Evolutionary conservation across 108 stramenopile genomes (phyloP), one percentile per base, ranked within the genome.

Genomic region (Stephanodiscus triporus): DNA sequence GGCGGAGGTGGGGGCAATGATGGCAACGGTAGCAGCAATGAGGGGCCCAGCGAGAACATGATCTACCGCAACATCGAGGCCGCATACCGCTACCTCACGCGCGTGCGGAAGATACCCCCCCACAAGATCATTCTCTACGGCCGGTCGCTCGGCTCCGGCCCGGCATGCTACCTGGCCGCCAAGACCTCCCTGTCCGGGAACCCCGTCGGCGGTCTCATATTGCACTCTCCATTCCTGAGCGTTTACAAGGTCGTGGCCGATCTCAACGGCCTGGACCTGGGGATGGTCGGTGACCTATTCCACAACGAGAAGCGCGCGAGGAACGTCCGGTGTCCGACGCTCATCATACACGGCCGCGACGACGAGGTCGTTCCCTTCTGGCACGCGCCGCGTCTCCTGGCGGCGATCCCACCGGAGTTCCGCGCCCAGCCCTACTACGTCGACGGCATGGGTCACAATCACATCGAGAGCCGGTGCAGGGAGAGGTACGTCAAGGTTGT

Each of bases 311-410:
- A 77, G 48, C 62, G 87, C 54, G 84, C 86, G n/a, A 20, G 22
- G n/a, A 65, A 85, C 48, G 56, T 91, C 1, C 68, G 84, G 27
- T 88, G 88, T 79, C 89, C 89, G 23, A 69, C 88, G 2, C 81
- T 87, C 54, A 85, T 89, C n/a, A 89, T 90, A 23, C 89, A 90
- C 43, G 91, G 94, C 7, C 86, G 85, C 43, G 60, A 79, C 23
- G 94, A 93, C 55, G 87, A 82, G 56, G 79, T 93, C 8, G 88
- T 95, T n/a, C 92, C 94, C 32, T 90, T 90, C 56, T 85, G 88
- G 85, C 91, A 92, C 58, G 91, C 87, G 9, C 83, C 75, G 22
- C 83, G 84, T 13, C 78, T 92, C 11, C 85, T 90, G 14, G 59
- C 84, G 22, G 82, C 84, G 0, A 73, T 88, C 9, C 87, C 87